phyloP scores from a whole-genome alignment of 1,284 basidiomycete genomes.

The Tetrapyrgos nigripes region DNA sequence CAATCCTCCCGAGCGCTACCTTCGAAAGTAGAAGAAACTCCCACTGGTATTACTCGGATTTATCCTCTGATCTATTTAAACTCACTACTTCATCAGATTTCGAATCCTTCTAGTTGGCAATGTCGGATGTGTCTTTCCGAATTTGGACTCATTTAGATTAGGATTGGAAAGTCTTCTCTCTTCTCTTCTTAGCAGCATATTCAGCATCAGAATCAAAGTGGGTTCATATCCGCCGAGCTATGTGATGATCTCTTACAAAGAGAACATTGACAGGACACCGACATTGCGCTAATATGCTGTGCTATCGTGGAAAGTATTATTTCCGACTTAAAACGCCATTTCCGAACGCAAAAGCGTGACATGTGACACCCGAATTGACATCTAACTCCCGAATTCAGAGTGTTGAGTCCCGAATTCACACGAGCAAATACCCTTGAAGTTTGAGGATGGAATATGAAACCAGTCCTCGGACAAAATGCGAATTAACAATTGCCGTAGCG shows the following conservation, averaged over 20 bases:
- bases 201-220: background rate
- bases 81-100: constrained; percentile 15
- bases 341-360: too few species aligned
- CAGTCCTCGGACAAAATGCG: too few species aligned
- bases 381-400: too few species aligned
- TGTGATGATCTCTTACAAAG: background rate
- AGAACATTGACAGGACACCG: background rate
- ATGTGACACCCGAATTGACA: too few species aligned
- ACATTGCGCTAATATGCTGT: background rate
- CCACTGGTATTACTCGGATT: background rate
- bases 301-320: too few species aligned
- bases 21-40: background rate
- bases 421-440: too few species aligned
- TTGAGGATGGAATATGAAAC: too few species aligned
- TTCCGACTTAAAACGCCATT: too few species aligned
- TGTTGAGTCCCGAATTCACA: too few species aligned
- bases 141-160: background rate
- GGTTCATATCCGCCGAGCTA: background rate
- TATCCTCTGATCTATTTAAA: background rate
- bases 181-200: background rate
- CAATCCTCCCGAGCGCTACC: background rate
- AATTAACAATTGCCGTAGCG: too few species aligned
- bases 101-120: constrained; percentile 22
- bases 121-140: background rate
- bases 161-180: constrained; percentile 1